Evolutionary conservation across 306 rosid genomes (phyloP).

Genomic region (Quercus variabilis): DNA sequence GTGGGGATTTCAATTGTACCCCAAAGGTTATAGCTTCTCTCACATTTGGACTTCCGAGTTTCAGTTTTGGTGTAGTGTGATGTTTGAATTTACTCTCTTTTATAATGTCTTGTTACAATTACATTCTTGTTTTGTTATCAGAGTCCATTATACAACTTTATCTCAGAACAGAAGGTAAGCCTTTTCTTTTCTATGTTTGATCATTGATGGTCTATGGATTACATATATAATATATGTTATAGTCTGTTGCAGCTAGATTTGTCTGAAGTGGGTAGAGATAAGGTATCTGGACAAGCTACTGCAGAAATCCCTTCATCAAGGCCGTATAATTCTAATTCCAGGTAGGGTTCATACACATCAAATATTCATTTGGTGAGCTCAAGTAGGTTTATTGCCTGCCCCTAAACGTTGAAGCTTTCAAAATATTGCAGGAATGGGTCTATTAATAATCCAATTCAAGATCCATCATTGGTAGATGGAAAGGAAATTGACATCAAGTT

Average conservation of each 20-base stretch:
- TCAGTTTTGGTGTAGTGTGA: not conserved
- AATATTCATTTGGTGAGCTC: conserved; percentile 5
- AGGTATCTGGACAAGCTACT: conserved; percentile 83
- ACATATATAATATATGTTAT: conserved; percentile 13
- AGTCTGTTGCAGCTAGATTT: conserved; percentile 67
- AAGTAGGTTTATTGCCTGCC: conserved; percentile 12
- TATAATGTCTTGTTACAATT: conserved; percentile 10
- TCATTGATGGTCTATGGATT: conserved; percentile 16
- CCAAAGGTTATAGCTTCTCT: conserved; percentile 64
- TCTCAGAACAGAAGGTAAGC: conserved; percentile 75
- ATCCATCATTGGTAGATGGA: conserved; percentile 23
- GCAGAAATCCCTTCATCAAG: conserved; percentile 44
- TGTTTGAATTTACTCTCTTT: not conserved
- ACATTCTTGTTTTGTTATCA: conserved; percentile 31
- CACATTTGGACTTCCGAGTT: conserved; percentile 16
- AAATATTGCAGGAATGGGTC: conserved; percentile 45
- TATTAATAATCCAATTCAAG: conserved; percentile 33
- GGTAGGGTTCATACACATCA: conserved; percentile 40
- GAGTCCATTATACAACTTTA: conserved; percentile 91
- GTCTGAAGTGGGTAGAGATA: conserved; percentile 69
- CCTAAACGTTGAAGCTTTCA: conserved; percentile 10
- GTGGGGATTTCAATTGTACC: conserved; percentile 96
- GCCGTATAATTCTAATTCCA: conserved; percentile 27
- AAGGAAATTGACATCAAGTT: conserved; percentile 40
- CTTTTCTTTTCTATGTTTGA: conserved; percentile 7